Percentiles rank a stretch among this genome's conserved stretches.
Evolutionary conservation across 2,329 filamentous ascomycete species (phyloP).

Genomic region (Fusarium graminum): DNA sequence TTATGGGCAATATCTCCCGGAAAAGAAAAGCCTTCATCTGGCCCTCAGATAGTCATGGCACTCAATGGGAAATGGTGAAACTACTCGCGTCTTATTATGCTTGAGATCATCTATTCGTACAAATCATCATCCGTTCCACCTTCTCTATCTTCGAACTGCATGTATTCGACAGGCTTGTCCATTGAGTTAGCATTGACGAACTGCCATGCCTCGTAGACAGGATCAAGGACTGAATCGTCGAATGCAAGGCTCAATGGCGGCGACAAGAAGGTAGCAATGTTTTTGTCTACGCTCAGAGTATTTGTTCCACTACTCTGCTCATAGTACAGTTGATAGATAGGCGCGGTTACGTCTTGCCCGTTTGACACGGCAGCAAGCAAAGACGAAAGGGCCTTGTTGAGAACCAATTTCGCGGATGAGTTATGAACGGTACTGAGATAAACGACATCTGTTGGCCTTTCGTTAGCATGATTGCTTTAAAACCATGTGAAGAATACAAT

Average conservation of each 20-base stretch:
- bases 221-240: conserved; percentile 75
- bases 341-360: conserved; percentile 48
- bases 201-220: conserved; percentile 79
- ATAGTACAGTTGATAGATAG: conserved; percentile 68
- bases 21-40: neutral
- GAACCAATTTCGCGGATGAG: conserved; percentile 52
- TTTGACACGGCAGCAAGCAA: conserved; percentile 55
- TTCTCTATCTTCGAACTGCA: conserved; percentile 84
- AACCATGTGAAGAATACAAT: conserved; percentile 11
- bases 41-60: conserved; percentile 1
- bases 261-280: conserved; percentile 69
- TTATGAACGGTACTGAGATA: conserved; percentile 56
- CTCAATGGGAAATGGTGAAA: neutral
- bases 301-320: conserved; percentile 60
- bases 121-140: conserved; percentile 69
- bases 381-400: conserved; percentile 58
- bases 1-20: conserved; percentile 2
- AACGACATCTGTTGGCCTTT: conserved; percentile 49
- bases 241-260: conserved; percentile 77
- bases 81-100: conserved; percentile 9
- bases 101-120: conserved; percentile 55
- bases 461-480: conserved; percentile 51
- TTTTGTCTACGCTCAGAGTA: conserved; percentile 53
- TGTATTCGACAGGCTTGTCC: conserved; percentile 68
- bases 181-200: conserved; percentile 66